A percentile compares a stretch with the other conserved stretches of the same genome.
Evolutionary conservation across 805 yeast genomes (phyloP).

Genomic region (Blastobotrys peoriensis): DNA sequence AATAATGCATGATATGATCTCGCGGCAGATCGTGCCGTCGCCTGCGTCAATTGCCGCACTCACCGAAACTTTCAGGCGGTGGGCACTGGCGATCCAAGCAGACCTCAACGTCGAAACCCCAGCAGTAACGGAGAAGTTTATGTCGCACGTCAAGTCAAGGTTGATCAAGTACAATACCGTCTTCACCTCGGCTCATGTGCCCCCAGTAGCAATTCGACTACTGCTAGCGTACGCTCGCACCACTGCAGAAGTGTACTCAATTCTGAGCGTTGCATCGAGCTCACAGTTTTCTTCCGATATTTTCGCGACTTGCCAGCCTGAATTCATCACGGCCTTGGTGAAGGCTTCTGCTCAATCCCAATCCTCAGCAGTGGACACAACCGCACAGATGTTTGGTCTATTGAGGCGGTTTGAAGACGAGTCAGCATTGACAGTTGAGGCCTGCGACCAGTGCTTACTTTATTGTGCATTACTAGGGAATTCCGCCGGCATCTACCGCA

Average conservation of each 20-base stretch:
- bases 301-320: slow-evolving; percentile 22
- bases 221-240: slow-evolving; percentile 21
- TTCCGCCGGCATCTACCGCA: slow-evolving; percentile 21
- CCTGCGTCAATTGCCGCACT: slow-evolving; percentile 20
- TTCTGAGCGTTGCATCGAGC: slow-evolving; percentile 19
- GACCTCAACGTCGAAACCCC: slow-evolving; percentile 14
- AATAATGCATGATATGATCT: slow-evolving; percentile 10
- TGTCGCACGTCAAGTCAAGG: slow-evolving; percentile 14
- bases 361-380: slow-evolving; percentile 10
- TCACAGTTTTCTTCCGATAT: slow-evolving; percentile 18
- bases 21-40: slow-evolving; percentile 12
- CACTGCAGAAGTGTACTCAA: slow-evolving; percentile 23
- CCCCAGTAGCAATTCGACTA: slow-evolving; percentile 23
- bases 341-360: not conserved
- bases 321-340: slow-evolving; percentile 18
- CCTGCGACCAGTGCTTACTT: slow-evolving; percentile 19
- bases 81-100: too few relatives aligned
- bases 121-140: slow-evolving; percentile 18
- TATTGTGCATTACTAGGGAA: slow-evolving; percentile 24
- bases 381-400: slow-evolving; percentile 26
- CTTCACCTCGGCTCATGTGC: slow-evolving; percentile 14
- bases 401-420: slow-evolving; percentile 18
- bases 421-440: slow-evolving; percentile 15
- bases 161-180: slow-evolving; percentile 15
- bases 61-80: slow-evolving; percentile 16